phyloP scores from a whole-genome alignment of 768 basidiomycete species.

The Phlebiopsis gigantea region DNA sequence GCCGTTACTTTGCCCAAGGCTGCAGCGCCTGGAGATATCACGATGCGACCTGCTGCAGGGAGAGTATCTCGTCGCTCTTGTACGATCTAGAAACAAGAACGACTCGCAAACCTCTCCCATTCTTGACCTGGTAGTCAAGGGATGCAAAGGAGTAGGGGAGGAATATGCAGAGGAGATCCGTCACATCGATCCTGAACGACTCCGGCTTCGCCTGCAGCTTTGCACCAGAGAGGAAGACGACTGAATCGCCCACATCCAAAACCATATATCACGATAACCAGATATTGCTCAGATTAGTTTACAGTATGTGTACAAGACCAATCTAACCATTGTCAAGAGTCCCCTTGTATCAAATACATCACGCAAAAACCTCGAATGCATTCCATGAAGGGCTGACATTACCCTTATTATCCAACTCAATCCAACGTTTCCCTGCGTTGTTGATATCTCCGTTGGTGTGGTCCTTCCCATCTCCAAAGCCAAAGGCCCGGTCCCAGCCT shows the following conservation, averaged over 20 bases:
- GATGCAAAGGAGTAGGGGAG: background rate
- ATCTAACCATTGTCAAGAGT: background rate
- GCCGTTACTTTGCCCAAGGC: constrained; percentile 1
- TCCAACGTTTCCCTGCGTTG: constrained; percentile 44
- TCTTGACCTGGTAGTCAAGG: background rate
- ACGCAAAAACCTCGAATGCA: constrained; percentile 46
- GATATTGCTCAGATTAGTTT: too few relatives aligned
- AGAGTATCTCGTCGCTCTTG: background rate
- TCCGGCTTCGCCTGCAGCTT: background rate
- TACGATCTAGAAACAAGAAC: background rate
- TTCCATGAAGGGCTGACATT: constrained; percentile 51
- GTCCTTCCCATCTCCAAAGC: constrained; percentile 33
- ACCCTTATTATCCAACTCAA: constrained; percentile 62
- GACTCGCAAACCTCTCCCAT: background rate
- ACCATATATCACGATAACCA: background rate
- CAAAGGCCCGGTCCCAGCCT: constrained; percentile 63
- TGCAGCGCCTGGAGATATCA: background rate
- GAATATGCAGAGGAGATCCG: background rate
- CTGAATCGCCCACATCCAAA: background rate
- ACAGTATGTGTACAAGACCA: background rate
- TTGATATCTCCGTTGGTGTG: constrained; percentile 40
- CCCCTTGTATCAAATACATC: too few relatives aligned
- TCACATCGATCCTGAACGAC: background rate
- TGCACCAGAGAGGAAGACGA: background rate
- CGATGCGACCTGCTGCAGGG: constrained; percentile 7